These are phyloP conservation scores for Fraxinus velutina DNA, from an alignment of 305 asterid species.

Conservation along the genomic window DNA sequence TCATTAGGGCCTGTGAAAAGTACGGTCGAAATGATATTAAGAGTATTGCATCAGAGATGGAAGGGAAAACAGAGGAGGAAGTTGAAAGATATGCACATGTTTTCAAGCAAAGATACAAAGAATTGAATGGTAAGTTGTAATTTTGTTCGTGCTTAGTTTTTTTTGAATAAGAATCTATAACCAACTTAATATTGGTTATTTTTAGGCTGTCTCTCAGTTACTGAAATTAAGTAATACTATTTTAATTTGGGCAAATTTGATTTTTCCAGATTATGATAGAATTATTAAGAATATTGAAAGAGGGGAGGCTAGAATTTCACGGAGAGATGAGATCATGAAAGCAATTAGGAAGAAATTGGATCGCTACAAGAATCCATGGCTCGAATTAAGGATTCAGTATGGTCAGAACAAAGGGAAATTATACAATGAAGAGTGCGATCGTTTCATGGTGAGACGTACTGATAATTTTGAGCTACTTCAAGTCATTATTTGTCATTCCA, in stretches of 20 bases:
- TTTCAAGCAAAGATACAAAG: constrained; percentile 92
- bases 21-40: constrained; percentile 79
- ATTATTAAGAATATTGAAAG: constrained; percentile 90
- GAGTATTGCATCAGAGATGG: constrained; percentile 92
- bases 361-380: constrained; percentile 97
- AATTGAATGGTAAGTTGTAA: constrained; percentile 67
- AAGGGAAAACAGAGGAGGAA: constrained; percentile 91
- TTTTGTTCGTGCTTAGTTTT: neutral
- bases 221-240: constrained; percentile 3
- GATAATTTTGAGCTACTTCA: neutral
- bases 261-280: constrained; percentile 81
- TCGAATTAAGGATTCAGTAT: constrained; percentile 89
- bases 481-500: neutral
- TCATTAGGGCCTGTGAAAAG: constrained; percentile 97
- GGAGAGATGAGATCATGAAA: constrained; percentile 98
- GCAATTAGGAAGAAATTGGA: constrained; percentile 95
- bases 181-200: neutral
- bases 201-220: neutral
- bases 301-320: constrained; percentile 94
- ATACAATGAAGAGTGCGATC: constrained; percentile 98
- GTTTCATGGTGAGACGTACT: constrained; percentile 71
- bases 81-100: constrained; percentile 88
- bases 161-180: neutral
- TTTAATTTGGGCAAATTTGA: constrained; percentile 5
- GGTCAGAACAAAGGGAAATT: constrained; percentile 99